phyloP scores from a whole-genome alignment of 768 basidiomycete genomes.

The Paxillus rubicundulus region DNA sequence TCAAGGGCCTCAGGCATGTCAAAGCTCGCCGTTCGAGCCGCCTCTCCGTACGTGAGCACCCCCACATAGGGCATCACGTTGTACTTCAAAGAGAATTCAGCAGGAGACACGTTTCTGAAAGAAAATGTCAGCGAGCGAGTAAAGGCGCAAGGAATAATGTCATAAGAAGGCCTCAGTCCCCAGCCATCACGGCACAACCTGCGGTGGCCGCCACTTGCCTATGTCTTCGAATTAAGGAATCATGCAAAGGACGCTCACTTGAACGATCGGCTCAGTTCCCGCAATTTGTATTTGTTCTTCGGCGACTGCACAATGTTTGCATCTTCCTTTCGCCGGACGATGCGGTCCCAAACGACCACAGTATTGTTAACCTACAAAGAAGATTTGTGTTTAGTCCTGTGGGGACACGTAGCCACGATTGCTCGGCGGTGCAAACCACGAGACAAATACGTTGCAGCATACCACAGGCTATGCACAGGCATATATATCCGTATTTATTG shows the following conservation, averaged over 20 bases:
- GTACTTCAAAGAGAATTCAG: constrained; percentile 76
- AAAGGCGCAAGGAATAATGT: constrained; percentile 3
- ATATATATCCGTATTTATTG: neutral
- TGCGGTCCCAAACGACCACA: constrained; percentile 91
- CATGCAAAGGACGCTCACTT: constrained; percentile 47
- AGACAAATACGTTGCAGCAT: constrained; percentile 2
- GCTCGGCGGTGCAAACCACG: constrained; percentile 24
- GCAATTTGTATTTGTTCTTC: constrained; percentile 83
- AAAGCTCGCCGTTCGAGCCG: constrained; percentile 44
- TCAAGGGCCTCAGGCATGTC: constrained; percentile 33
- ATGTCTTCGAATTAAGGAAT: neutral
- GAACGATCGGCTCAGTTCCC: constrained; percentile 71
- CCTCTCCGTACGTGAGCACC: constrained; percentile 73
- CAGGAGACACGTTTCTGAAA: constrained; percentile 60
- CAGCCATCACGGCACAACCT: constrained; percentile 18
- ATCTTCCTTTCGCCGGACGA: constrained; percentile 77
- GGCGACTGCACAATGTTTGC: constrained; percentile 50
- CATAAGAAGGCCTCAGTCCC: constrained; percentile 9
- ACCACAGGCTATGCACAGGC: constrained; percentile 1
- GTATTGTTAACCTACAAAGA: constrained; percentile 59
- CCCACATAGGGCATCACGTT: constrained; percentile 92
- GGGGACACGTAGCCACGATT: constrained; percentile 3
- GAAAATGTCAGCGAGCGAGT: constrained; percentile 15
- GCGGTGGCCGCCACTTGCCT: constrained; percentile 12
- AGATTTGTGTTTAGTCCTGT: constrained; percentile 10